Evolutionary conservation across 179 eudicot genomes (phyloP).

Genomic region (Pouteria campechiana): DNA sequence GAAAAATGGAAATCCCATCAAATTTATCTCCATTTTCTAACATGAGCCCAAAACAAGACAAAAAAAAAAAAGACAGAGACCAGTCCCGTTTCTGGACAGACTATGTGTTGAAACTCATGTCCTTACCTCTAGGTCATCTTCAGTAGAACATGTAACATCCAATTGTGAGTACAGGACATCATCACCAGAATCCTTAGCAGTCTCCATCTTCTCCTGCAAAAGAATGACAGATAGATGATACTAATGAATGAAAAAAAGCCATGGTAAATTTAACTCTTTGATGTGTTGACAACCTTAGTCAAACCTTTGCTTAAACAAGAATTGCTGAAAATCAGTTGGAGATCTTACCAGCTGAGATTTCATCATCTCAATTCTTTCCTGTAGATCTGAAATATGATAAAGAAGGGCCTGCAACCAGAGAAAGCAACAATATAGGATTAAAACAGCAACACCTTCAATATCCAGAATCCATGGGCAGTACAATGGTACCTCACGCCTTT

Average conservation of each 20-base stretch:
- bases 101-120: too few species aligned
- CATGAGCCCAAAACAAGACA: background rate
- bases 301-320: background rate
- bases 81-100: too few species aligned
- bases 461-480: background rate
- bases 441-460: background rate
- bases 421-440: constrained; percentile 1
- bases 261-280: background rate
- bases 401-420: constrained; percentile 65
- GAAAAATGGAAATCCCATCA: background rate
- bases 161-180: constrained; percentile 34
- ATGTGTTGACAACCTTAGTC: background rate
- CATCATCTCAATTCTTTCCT: constrained; percentile 50
- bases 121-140: constrained; percentile 41
- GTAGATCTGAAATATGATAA: constrained; percentile 59
- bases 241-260: background rate
- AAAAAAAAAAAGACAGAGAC: background rate
- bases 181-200: constrained; percentile 34
- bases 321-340: background rate
- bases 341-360: constrained; percentile 59
- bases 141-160: constrained; percentile 23
- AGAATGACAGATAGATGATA: background rate
- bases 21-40: background rate
- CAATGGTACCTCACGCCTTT: constrained; percentile 70
- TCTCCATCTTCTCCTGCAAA: constrained; percentile 47